Evolutionary conservation across 805 yeast species (phyloP).

Genomic region (Candida ficus): DNA sequence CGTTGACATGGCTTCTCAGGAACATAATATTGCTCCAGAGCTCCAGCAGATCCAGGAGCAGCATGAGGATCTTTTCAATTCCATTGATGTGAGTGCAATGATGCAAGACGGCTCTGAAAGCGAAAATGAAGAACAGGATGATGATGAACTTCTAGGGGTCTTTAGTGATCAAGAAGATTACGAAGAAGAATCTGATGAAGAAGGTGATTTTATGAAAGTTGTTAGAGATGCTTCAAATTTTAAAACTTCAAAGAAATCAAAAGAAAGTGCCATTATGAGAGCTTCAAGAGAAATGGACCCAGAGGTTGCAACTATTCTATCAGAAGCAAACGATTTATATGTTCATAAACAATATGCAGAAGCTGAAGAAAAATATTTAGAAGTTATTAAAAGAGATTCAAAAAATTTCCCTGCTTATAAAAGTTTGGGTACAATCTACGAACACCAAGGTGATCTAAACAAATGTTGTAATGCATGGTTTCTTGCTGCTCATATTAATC

Average conservation of each 20-base stretch:
- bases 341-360: conserved; percentile 55
- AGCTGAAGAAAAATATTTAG: conserved; percentile 57
- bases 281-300: conserved; percentile 53
- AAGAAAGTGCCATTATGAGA: conserved; percentile 28
- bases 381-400: conserved; percentile 73
- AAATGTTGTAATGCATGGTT: conserved; percentile 81
- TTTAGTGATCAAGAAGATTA: conserved; percentile 30
- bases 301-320: conserved; percentile 59
- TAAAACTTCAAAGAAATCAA: conserved; percentile 35
- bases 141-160: conserved; percentile 32
- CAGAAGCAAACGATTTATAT: conserved; percentile 78
- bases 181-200: conserved; percentile 34
- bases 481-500: conserved; percentile 71
- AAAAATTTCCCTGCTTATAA: conserved; percentile 80
- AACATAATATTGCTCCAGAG: conserved; percentile 1
- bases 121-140: conserved; percentile 10
- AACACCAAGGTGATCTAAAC: conserved; percentile 56
- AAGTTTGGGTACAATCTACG: conserved; percentile 80
- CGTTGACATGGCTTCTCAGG: not conserved
- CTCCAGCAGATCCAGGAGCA: conserved; percentile 1
- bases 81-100: conserved; percentile 28
- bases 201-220: conserved; percentile 51
- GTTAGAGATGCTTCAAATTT: conserved; percentile 65
- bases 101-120: conserved; percentile 13
- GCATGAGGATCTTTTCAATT: conserved; percentile 16